phyloP scores from a whole-genome alignment of 208 protist species.

The Acanthamoeba healyi region DNA sequence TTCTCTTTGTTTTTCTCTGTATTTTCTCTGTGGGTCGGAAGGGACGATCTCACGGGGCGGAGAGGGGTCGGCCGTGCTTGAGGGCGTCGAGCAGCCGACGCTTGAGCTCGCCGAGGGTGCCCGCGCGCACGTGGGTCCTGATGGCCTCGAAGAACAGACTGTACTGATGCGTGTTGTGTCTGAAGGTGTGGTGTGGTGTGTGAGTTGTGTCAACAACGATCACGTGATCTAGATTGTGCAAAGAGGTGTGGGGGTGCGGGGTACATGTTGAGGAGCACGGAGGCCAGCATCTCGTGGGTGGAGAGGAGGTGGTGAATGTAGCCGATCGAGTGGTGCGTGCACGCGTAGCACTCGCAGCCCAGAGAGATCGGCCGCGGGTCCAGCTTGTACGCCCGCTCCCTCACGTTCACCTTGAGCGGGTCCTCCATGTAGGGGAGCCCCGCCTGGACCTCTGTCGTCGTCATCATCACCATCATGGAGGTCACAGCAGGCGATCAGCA shows the following conservation, averaged over 20 bases:
- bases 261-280: constrained; percentile 14
- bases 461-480: too few species aligned
- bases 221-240: too few species aligned
- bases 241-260: not conserved
- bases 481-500: too few species aligned
- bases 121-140: not conserved
- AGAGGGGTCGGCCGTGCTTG: not conserved
- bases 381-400: not conserved
- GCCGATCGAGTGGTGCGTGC: constrained; percentile 12
- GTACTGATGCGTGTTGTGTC: constrained; percentile 48
- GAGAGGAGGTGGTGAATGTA: constrained; percentile 33
- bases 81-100: not conserved
- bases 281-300: not conserved
- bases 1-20: too few species aligned
- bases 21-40: too few species aligned
- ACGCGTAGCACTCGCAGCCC: constrained; percentile 32
- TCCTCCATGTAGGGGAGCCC: not conserved
- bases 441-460: too few species aligned
- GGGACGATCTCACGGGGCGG: too few species aligned
- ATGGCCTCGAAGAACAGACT: constrained; percentile 24
- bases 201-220: too few species aligned
- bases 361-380: not conserved
- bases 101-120: not conserved
- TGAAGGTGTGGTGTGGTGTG: not conserved
- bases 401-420: not conserved